Conservation (phyloP, 495 filamentous ascomycete species). For the Penicilliopsis zonata region DNA sequence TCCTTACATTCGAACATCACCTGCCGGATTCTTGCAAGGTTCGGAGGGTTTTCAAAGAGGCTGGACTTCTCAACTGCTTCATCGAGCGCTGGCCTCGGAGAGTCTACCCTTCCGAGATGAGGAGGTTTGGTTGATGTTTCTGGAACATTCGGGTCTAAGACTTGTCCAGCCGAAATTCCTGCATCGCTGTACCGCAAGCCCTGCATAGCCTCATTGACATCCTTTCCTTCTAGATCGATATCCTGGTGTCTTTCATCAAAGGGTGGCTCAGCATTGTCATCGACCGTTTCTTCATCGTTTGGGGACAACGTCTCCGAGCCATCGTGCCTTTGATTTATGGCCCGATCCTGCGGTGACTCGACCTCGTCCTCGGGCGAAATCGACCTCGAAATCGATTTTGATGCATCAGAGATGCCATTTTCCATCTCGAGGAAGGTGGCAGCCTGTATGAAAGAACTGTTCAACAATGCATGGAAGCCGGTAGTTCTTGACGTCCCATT, state of each 20-base stretch:
- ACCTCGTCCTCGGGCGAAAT: slow-evolving; percentile 7
- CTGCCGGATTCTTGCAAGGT: slow-evolving; percentile 31
- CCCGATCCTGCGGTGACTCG: slow-evolving; percentile 7
- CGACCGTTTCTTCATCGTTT: slow-evolving; percentile 4
- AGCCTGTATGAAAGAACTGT: background rate
- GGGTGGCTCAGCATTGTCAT: slow-evolving; percentile 1
- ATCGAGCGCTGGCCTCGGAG: too few relatives aligned
- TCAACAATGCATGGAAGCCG: slow-evolving; percentile 1
- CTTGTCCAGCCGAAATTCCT: too few relatives aligned
- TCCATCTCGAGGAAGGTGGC: slow-evolving; percentile 16
- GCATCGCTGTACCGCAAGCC: too few relatives aligned
- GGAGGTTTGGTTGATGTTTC: too few relatives aligned
- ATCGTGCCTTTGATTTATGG: slow-evolving; percentile 3
- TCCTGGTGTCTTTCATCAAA: too few relatives aligned
- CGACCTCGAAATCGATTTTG: slow-evolving; percentile 11
- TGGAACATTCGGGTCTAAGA: background rate
- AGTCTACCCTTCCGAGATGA: too few relatives aligned
- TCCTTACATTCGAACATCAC: slow-evolving; percentile 40
- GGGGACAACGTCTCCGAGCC: slow-evolving; percentile 4
- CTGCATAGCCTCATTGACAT: too few relatives aligned
- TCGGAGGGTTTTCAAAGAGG: slow-evolving; percentile 33
- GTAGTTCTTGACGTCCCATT: too few relatives aligned
- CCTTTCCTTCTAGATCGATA: too few relatives aligned
- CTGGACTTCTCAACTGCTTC: slow-evolving; percentile 7
- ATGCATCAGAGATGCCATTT: slow-evolving; percentile 16